These are phyloP conservation scores for Aspergillus texensis DNA, from an alignment of 2,329 filamentous ascomycete species.

Conservation along the genomic window DNA sequence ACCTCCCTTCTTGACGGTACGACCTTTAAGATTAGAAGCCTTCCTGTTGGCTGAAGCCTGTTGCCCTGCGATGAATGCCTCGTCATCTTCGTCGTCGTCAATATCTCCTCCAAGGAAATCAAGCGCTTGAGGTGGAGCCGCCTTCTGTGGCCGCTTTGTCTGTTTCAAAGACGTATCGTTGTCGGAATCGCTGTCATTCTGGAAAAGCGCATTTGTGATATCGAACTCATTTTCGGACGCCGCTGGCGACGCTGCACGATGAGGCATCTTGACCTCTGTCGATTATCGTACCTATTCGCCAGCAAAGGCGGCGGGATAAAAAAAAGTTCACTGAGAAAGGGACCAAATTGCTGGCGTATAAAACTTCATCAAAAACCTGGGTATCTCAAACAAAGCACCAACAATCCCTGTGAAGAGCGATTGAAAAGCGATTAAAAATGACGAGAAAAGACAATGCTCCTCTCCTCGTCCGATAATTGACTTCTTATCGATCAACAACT, in stretches of 20 bases:
- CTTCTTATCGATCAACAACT: slow-evolving; percentile 7
- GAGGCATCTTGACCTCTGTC: slow-evolving; percentile 60
- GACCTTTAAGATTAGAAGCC: slow-evolving; percentile 76
- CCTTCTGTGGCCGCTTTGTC: slow-evolving; percentile 57
- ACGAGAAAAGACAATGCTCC: not conserved
- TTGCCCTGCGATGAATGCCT: slow-evolving; percentile 84
- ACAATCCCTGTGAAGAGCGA: not conserved
- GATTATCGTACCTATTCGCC: not conserved
- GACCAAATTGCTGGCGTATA: not conserved
- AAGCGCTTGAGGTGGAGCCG: slow-evolving; percentile 33
- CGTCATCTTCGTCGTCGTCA: slow-evolving; percentile 66
- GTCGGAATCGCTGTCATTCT: slow-evolving; percentile 55
- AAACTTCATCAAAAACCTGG: not conserved
- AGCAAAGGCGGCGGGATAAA: not conserved
- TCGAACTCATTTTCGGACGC: slow-evolving; percentile 89
- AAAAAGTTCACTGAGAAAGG: not conserved
- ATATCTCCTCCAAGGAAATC: slow-evolving; percentile 65
- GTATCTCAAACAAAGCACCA: slow-evolving; percentile 4
- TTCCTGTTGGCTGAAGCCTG: slow-evolving; percentile 90
- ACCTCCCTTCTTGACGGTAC: slow-evolving; percentile 89
- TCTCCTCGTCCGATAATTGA: not conserved
- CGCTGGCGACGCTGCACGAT: slow-evolving; percentile 75
- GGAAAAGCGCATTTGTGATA: slow-evolving; percentile 77
- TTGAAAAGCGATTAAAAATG: not conserved
- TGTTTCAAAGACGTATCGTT: slow-evolving; percentile 36